Percentiles rank a stretch among this genome's conserved stretches.
These are phyloP conservation scores for Closterium sp. DNA, from an alignment of 139 green algal species.

Conservation along the genomic window DNA sequence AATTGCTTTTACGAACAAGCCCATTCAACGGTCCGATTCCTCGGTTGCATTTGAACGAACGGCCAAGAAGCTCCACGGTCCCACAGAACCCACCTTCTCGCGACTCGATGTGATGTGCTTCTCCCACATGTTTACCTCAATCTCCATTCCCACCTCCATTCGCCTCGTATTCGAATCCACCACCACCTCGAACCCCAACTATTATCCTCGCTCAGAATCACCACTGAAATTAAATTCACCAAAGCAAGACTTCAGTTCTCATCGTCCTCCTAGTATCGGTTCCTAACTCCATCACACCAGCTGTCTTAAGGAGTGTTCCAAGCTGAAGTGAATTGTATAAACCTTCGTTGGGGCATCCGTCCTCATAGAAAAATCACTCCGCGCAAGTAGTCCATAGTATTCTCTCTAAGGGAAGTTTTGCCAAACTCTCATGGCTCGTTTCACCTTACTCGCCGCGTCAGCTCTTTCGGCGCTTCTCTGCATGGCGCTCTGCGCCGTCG, in stretches of 20 bases:
- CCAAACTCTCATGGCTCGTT: background rate
- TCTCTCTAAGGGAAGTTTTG: background rate
- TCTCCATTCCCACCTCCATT: background rate
- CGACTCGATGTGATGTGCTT: background rate
- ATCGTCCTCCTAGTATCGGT: no score
- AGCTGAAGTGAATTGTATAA: no score
- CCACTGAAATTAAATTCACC: background rate
- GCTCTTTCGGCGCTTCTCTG: background rate
- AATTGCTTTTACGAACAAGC: background rate
- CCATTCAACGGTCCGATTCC: background rate
- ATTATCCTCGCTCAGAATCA: background rate
- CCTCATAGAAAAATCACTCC: no score
- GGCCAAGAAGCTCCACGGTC: background rate
- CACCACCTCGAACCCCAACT: background rate
- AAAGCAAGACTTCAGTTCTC: no score
- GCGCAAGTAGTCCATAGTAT: no score
- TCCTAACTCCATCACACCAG: no score
- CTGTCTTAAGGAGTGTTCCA: no score
- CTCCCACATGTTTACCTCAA: background rate
- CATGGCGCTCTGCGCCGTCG: background rate
- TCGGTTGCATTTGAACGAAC: background rate
- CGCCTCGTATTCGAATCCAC: background rate
- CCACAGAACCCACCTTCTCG: background rate
- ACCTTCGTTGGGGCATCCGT: no score
- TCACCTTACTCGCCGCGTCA: background rate